Conservation (phyloP, 495 filamentous ascomycete genomes). For the Talaromyces borbonicus region DNA sequence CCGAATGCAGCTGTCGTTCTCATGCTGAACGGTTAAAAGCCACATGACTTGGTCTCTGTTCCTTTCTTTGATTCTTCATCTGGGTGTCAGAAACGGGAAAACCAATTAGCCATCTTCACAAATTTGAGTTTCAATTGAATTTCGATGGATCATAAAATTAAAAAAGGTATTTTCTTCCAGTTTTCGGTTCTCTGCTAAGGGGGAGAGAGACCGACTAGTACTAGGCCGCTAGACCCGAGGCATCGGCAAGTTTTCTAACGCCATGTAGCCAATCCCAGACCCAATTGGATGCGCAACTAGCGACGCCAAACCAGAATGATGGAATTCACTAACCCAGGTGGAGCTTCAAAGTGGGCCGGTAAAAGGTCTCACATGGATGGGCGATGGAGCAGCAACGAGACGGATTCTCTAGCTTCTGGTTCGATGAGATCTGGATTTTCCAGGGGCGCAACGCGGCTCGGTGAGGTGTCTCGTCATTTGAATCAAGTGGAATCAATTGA, state of each 20-base stretch:
- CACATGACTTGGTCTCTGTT: no score
- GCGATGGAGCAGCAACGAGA: no score
- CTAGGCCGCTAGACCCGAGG: background rate
- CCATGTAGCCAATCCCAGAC: no score
- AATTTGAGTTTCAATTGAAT: background rate
- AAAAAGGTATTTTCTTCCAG: no score
- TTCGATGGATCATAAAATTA: background rate
- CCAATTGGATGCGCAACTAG: slow-evolving; percentile 1
- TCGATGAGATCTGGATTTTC: background rate
- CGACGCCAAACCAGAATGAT: slow-evolving; percentile 5
- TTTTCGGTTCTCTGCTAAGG: no score
- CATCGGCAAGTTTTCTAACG: slow-evolving; percentile 1
- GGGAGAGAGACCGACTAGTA: no score
- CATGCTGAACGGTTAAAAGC: background rate
- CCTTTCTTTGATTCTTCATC: no score
- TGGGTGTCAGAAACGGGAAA: no score
- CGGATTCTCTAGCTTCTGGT: no score
- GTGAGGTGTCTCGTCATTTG: background rate
- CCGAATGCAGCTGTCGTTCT: no score
- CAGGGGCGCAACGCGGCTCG: slow-evolving; percentile 2
- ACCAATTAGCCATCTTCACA: no score
- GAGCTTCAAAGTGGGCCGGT: no score
- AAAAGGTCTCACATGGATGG: background rate
- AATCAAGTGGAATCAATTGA: background rate
- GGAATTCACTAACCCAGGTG: background rate